Percentiles rank a stretch among this genome's conserved stretches.
Conservation (phyloP, 2,329 filamentous ascomycete genomes). For the Colletotrichum caudatum region DNA sequence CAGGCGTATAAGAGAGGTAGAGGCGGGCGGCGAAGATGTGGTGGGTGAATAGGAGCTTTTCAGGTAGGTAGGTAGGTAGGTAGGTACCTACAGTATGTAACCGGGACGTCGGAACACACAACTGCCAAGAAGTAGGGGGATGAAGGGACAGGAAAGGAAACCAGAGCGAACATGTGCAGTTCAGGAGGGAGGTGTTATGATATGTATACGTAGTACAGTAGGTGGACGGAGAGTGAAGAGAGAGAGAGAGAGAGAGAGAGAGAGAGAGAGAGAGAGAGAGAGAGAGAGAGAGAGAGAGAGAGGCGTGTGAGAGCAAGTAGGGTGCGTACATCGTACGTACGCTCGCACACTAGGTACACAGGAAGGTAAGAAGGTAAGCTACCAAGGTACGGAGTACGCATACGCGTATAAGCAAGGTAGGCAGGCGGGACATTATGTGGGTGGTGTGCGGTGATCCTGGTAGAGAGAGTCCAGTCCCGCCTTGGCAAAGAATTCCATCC, state of each 20-base stretch:
- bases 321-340: neutral
- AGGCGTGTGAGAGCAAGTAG: neutral
- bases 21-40: neutral
- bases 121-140: constrained; percentile 29
- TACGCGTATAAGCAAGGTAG: too few relatives aligned
- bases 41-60: neutral
- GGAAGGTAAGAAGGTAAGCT: too few relatives aligned
- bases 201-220: neutral
- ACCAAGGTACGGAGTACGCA: too few relatives aligned
- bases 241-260: neutral
- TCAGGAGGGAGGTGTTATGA: constrained; percentile 28
- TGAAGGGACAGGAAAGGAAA: constrained; percentile 10
- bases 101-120: constrained; percentile 6
- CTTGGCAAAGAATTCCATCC: constrained; percentile 20
- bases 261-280: neutral
- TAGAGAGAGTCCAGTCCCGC: constrained; percentile 12
- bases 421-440: neutral
- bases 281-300: neutral
- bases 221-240: constrained; percentile 9
- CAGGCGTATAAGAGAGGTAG: constrained; percentile 10
- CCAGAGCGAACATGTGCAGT: constrained; percentile 10
- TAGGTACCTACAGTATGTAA: neutral
- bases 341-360: too few relatives aligned
- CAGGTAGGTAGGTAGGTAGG: too few relatives aligned
- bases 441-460: constrained; percentile 10